Base-by-base conservation (phyloP, 202 grass and related monocot genomes). In the Musa balbisiana region DNA sequence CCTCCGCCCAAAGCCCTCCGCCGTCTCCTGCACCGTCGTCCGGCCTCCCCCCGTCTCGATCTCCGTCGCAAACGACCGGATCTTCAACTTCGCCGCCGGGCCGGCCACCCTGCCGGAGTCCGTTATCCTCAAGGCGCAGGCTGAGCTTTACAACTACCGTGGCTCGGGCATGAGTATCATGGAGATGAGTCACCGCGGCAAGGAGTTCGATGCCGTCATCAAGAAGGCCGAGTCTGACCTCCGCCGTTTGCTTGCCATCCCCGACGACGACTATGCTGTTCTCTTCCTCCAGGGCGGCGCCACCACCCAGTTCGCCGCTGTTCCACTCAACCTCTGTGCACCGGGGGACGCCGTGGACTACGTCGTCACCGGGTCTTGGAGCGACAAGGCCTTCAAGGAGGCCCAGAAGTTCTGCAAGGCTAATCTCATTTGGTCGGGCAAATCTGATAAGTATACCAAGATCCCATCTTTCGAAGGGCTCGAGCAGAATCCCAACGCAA, bases 131-230 rank as follows among this genome's bases (percentile, higher is more conserved):
- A 82, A 76, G 83, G 91, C 91, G 62, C 91, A 90, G 87, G 84
- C 74, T 33, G 91, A 99, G 78, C 95, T 99, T 9, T 92, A 91
- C 75, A 88, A 99, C 82, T 99, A 92, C 95, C 77, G 59, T 20
- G 91, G 89, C 17, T 99, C 91, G 22, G 91, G 95, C 29, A 95
- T 99, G 89, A 99, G 91, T 89, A 99, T 99, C 91, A 99, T 99
- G 95, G 95, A 99, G 85, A 94, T 99, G 95, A 99, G 91, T 83
- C 95, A 99, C 74, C 91, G 91, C 66, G 82, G 95, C 26, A 99
- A 95, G 87, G 91, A 99, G 83, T 99, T 99, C 71, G 91, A 99
- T 74, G 49, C 74, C 17, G 83, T 90, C 53, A 99, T 99, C 54
- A 99, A 99, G 87, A 99, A 99, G 87, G 95, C 89, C 2, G 95